Percentiles rank a stretch among this genome's conserved stretches.
Conservation (phyloP, 106 monocot genomes). For the Posidonia australis region DNA sequence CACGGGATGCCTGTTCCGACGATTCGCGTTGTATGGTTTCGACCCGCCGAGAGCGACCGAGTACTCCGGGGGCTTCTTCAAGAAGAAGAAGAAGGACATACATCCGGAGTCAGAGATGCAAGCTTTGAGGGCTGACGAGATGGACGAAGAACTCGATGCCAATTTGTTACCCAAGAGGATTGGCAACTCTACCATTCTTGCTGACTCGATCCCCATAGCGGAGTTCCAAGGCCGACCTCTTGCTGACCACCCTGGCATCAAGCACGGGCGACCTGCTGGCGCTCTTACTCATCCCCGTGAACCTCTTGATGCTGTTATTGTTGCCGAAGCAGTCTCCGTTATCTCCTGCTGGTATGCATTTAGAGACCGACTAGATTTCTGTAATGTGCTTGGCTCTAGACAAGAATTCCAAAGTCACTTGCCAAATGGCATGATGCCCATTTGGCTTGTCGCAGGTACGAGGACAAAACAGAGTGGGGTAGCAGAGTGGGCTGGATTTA, state of each 20-base stretch:
- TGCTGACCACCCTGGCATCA: slow-evolving; percentile 20
- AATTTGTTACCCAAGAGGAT: slow-evolving; percentile 12
- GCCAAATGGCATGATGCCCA: background rate
- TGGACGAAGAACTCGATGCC: slow-evolving; percentile 13
- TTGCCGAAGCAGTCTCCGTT: slow-evolving; percentile 28
- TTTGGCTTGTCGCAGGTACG: slow-evolving; percentile 57
- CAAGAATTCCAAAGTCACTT: background rate
- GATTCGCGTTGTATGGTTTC: slow-evolving; percentile 29
- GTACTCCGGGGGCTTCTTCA: slow-evolving; percentile 3
- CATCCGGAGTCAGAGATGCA: slow-evolving; percentile 10
- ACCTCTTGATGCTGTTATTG: slow-evolving; percentile 16
- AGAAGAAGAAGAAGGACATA: slow-evolving; percentile 9
- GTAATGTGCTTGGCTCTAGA: background rate
- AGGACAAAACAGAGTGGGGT: slow-evolving; percentile 92
- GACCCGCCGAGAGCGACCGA: slow-evolving; percentile 20
- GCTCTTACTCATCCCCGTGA: slow-evolving; percentile 17
- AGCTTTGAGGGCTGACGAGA: slow-evolving; percentile 12
- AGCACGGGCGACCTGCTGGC: slow-evolving; percentile 25
- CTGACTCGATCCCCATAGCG: slow-evolving; percentile 20
- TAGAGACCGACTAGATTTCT: background rate
- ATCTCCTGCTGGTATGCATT: slow-evolving; percentile 30
- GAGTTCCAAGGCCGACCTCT: slow-evolving; percentile 32
- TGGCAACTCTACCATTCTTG: slow-evolving; percentile 18
- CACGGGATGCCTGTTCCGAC: slow-evolving; percentile 25
- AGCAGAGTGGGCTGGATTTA: slow-evolving; percentile 78